Evolutionary conservation across 495 filamentous ascomycete species (phyloP).

Genomic region (Usnea hakonensis): DNA sequence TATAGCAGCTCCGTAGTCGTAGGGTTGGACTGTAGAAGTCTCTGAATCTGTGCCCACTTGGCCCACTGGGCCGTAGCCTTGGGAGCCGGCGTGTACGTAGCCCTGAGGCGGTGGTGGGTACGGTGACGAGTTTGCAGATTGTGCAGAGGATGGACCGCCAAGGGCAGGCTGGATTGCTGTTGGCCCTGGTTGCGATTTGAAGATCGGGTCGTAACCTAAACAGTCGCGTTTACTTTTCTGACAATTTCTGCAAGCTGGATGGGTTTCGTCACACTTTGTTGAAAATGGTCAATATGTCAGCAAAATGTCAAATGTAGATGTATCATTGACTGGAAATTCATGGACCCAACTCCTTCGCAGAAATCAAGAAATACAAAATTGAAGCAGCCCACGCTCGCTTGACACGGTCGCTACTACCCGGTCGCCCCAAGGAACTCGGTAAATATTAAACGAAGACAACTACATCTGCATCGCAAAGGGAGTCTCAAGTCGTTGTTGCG

Average conservation of each 20-base stretch:
- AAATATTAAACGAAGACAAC: slow-evolving; percentile 21
- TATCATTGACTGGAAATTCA: slow-evolving; percentile 8
- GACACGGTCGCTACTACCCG: slow-evolving; percentile 30
- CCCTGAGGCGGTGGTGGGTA: slow-evolving; percentile 48
- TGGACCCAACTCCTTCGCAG: slow-evolving; percentile 14
- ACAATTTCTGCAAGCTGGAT: slow-evolving; percentile 93
- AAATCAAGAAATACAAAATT: slow-evolving; percentile 25
- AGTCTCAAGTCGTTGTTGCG: slow-evolving; percentile 16
- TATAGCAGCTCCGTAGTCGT: slow-evolving; percentile 60
- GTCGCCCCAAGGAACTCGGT: slow-evolving; percentile 24
- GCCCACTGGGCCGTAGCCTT: slow-evolving; percentile 25
- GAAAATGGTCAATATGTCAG: slow-evolving; percentile 14
- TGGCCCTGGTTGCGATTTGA: slow-evolving; percentile 77
- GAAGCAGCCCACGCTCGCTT: slow-evolving; percentile 32
- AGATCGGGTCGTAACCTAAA: slow-evolving; percentile 95
- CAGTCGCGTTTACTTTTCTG: slow-evolving; percentile 98
- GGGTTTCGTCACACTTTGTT: slow-evolving; percentile 85
- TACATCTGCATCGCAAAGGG: slow-evolving; percentile 19
- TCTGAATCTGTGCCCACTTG: slow-evolving; percentile 35
- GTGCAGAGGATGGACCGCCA: slow-evolving; percentile 43
- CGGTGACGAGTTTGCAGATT: slow-evolving; percentile 32
- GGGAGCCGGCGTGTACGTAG: slow-evolving; percentile 46
- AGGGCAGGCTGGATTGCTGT: slow-evolving; percentile 71
- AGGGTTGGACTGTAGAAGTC: slow-evolving; percentile 40
- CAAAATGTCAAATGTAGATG: not conserved